Evolutionary conservation across 169 alveolate genomes (phyloP).

Genomic region (Ichthyophthirius multifiliis): DNA sequence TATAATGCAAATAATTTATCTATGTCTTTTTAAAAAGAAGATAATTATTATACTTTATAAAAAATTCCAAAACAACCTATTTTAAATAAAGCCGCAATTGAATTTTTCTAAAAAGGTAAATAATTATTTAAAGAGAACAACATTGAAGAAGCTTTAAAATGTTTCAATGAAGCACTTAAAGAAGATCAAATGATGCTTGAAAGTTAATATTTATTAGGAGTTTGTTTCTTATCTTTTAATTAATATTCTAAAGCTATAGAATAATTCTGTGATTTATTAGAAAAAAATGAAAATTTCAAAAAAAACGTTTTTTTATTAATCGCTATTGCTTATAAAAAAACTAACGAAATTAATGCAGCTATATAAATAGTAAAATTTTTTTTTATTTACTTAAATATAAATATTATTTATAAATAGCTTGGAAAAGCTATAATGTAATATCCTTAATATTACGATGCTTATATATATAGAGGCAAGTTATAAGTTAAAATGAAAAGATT

Average conservation of each 20-base stretch:
- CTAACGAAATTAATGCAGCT: constrained; percentile 16
- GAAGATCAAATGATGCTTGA: constrained; percentile 11
- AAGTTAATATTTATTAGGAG: constrained; percentile 10
- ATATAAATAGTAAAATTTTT: background rate
- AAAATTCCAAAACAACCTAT: background rate
- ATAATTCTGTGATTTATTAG: background rate
- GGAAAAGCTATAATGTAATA: constrained; percentile 22
- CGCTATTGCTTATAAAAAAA: constrained; percentile 38
- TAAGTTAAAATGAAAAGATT: constrained; percentile 19
- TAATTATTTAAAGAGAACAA: background rate
- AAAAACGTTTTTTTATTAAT: constrained; percentile 30
- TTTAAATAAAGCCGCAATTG: background rate
- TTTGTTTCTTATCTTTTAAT: background rate
- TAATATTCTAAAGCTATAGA: background rate
- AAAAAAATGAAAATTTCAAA: constrained; percentile 10
- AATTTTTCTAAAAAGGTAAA: background rate
- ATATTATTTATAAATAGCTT: constrained; percentile 6
- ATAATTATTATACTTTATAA: background rate
- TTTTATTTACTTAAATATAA: background rate
- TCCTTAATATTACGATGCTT: constrained; percentile 43
- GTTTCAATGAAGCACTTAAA: background rate
- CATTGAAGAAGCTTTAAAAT: background rate
- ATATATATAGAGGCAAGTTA: constrained; percentile 39
- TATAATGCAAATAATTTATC: background rate
- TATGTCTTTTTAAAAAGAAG: background rate